These are phyloP conservation scores for Verticillium zaregamsianum DNA, from an alignment of 2,329 filamentous ascomycete species.

Conservation along the genomic window DNA sequence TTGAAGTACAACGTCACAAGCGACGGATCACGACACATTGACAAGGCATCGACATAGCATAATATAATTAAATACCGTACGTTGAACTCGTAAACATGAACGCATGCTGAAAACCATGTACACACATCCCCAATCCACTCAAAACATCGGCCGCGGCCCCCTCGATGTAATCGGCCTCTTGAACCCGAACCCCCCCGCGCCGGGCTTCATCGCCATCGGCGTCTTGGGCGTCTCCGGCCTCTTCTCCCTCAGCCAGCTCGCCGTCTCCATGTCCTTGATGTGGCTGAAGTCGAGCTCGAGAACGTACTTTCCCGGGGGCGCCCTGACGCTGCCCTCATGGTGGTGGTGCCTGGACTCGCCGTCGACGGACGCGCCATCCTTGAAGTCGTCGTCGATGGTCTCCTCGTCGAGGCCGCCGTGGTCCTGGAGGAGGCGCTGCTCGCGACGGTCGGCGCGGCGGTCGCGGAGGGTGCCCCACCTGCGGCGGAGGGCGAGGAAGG, in stretches of 20 bases:
- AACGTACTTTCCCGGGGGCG: not conserved
- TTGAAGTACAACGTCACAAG: no score
- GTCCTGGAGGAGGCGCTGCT: not conserved
- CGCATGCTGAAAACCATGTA: not conserved
- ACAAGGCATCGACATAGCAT: not conserved
- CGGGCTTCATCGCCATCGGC: not conserved
- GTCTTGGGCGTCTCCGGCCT: not conserved
- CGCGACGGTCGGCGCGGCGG: not conserved
- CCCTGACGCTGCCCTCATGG: not conserved
- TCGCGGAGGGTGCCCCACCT: not conserved
- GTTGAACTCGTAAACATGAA: not conserved
- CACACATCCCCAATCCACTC: not conserved
- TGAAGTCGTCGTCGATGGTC: not conserved
- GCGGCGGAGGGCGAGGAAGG: not conserved
- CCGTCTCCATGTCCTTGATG: constrained; percentile 1
- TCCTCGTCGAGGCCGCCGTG: not conserved
- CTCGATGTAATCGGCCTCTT: not conserved
- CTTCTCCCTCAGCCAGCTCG: not conserved
- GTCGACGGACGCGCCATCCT: constrained; percentile 7
- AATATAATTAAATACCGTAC: not conserved
- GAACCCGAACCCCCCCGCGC: not conserved
- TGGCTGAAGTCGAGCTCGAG: constrained; percentile 2
- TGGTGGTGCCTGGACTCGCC: not conserved
- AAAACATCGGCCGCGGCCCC: not conserved
- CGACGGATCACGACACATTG: no score